Evolutionary conservation across 2,329 filamentous ascomycete genomes (phyloP).

Genomic region (Claviceps monticola): DNA sequence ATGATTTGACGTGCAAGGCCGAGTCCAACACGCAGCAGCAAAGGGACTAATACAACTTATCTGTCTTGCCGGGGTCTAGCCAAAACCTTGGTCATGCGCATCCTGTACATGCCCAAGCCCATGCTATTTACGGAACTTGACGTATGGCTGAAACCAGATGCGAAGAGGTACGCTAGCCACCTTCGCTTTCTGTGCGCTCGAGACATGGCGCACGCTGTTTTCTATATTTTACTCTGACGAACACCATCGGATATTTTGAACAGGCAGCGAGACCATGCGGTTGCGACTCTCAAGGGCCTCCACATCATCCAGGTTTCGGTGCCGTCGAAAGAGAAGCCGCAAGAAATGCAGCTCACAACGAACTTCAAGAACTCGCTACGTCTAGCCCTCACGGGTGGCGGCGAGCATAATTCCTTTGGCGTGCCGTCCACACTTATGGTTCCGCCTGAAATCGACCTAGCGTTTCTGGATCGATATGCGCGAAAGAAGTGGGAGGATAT

Average conservation of each 20-base stretch:
- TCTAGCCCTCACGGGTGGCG: slow-evolving; percentile 75
- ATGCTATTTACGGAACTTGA: slow-evolving; percentile 72
- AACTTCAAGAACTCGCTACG: slow-evolving; percentile 77
- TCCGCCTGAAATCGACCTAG: slow-evolving; percentile 49
- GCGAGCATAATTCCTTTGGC: slow-evolving; percentile 77
- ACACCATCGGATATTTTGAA: slow-evolving; percentile 1
- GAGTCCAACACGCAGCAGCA: neutral
- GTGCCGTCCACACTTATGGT: slow-evolving; percentile 58
- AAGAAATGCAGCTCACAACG: slow-evolving; percentile 62
- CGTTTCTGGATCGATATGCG: slow-evolving; percentile 73
- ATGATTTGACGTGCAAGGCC: neutral
- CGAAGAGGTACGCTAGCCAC: slow-evolving; percentile 22
- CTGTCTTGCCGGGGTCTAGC: slow-evolving; percentile 32
- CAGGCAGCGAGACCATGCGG: slow-evolving; percentile 70
- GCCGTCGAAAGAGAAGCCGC: slow-evolving; percentile 46
- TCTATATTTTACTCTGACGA: neutral
- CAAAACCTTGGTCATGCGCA: slow-evolving; percentile 89
- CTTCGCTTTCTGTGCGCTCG: neutral
- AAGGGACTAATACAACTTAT: neutral
- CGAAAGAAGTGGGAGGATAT: slow-evolving; percentile 91
- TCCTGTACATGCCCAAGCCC: slow-evolving; percentile 79
- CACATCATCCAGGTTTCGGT: slow-evolving; percentile 64
- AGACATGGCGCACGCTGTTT: neutral
- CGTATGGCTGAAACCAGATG: slow-evolving; percentile 62
- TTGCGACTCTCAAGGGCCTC: slow-evolving; percentile 70